phyloP scores from a whole-genome alignment of 345 rosid genomes.

The Crucihimalaya himalaica region DNA sequence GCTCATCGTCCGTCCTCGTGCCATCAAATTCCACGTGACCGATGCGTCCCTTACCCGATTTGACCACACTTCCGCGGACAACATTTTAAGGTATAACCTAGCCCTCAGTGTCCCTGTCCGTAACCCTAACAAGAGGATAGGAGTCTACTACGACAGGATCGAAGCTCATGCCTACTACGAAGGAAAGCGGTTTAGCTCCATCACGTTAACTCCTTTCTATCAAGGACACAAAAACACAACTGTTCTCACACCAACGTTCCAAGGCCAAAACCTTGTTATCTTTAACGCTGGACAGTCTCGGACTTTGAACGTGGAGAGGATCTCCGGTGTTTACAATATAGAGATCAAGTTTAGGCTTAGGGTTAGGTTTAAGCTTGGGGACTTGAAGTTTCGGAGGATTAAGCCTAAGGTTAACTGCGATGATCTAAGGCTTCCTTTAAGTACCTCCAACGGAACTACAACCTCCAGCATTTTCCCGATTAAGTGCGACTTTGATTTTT shows the following conservation, averaged over 20 bases:
- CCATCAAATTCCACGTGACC: conserved; percentile 52
- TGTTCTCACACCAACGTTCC: conserved; percentile 44
- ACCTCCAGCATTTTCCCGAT: conserved; percentile 25
- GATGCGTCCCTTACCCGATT: conserved; percentile 54
- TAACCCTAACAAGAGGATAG: conserved; percentile 68
- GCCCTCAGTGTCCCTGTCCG: conserved; percentile 52
- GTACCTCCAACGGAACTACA: conserved; percentile 33
- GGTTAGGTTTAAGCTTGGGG: conserved; percentile 65
- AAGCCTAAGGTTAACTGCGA: conserved; percentile 63
- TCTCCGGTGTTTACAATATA: conserved; percentile 48
- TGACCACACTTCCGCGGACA: conserved; percentile 42
- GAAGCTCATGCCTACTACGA: conserved; percentile 53
- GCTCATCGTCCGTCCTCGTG: conserved; percentile 68
- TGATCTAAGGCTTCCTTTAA: conserved; percentile 60
- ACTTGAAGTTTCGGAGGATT: conserved; percentile 47
- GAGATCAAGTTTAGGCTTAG: conserved; percentile 57
- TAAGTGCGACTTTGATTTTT: conserved; percentile 58
- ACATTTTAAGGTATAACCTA: conserved; percentile 47
- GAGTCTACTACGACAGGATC: conserved; percentile 55
- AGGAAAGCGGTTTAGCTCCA: conserved; percentile 43
- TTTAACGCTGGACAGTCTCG: conserved; percentile 38
- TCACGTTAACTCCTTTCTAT: conserved; percentile 51
- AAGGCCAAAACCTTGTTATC: conserved; percentile 41
- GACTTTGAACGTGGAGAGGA: conserved; percentile 44
- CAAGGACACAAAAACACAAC: conserved; percentile 85